Evolutionary conservation across 2,329 filamentous ascomycete genomes (phyloP).

Genomic region (Aspergillus sp.): DNA sequence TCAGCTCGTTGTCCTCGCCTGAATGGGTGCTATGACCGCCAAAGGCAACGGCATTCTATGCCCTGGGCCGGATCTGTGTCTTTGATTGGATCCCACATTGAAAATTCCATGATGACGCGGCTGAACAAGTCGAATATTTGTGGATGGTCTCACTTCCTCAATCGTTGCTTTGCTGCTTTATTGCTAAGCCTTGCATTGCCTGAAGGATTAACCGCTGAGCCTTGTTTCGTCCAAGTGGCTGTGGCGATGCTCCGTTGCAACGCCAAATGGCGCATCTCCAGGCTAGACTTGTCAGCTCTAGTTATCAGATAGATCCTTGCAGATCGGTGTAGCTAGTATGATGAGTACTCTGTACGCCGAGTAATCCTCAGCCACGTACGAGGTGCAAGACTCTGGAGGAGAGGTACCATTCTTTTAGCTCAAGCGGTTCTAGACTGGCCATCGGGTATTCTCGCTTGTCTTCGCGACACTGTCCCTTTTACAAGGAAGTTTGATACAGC

Average conservation of each 20-base stretch:
- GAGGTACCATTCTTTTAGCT: not conserved
- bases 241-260: not conserved
- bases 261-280: not conserved
- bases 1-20: not conserved
- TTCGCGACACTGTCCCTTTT: not conserved
- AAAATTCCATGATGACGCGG: slow-evolving; percentile 1
- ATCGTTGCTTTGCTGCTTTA: not conserved
- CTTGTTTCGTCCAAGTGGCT: not conserved
- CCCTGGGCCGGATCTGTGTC: not conserved
- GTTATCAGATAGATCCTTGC: not conserved
- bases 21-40: slow-evolving; percentile 10
- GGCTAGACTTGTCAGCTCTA: not conserved
- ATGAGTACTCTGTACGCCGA: not conserved
- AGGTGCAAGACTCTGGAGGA: not conserved
- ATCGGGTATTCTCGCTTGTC: not conserved
- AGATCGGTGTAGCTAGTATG: not conserved
- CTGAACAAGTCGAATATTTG: not conserved
- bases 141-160: not conserved
- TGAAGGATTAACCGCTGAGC: not conserved
- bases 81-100: not conserved
- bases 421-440: not conserved
- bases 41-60: not conserved
- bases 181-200: not conserved
- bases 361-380: not conserved
- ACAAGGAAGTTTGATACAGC: not conserved